phyloP scores from a whole-genome alignment of 306 rosid species.

The Vicia faba region DNA sequence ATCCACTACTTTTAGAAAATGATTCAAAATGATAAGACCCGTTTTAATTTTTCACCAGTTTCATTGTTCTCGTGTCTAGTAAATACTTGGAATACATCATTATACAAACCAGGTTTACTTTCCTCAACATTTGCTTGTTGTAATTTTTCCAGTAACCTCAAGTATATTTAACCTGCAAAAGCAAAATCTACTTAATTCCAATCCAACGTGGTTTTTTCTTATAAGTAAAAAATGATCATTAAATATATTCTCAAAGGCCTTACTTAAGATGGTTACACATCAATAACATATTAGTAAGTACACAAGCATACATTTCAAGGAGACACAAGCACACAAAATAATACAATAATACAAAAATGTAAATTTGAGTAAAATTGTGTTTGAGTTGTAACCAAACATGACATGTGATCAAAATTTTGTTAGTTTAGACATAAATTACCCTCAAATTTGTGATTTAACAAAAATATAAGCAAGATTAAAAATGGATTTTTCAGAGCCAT shows the following conservation, averaged over 20 bases:
- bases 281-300: no score
- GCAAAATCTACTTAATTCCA: conserved; percentile 27
- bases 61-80: conserved; percentile 15
- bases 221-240: conserved; percentile 22
- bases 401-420: no score
- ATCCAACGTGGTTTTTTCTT: conserved; percentile 19
- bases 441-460: no score
- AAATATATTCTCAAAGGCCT: conserved; percentile 31
- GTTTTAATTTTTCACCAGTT: background rate
- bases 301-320: no score
- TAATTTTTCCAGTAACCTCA: conserved; percentile 62
- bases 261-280: conserved; percentile 80
- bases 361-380: no score
- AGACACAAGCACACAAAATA: no score
- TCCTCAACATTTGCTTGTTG: conserved; percentile 46
- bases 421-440: no score
- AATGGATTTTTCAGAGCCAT: no score
- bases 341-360: no score
- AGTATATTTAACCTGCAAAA: conserved; percentile 71
- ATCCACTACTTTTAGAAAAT: conserved; percentile 20
- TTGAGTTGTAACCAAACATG: no score
- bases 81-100: conserved; percentile 54
- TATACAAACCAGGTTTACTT: conserved; percentile 39
- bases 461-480: no score
- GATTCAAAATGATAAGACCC: conserved; percentile 30